Evolutionary conservation across 306 rosid genomes (phyloP).

Genomic region (Vachellia collinsii): DNA sequence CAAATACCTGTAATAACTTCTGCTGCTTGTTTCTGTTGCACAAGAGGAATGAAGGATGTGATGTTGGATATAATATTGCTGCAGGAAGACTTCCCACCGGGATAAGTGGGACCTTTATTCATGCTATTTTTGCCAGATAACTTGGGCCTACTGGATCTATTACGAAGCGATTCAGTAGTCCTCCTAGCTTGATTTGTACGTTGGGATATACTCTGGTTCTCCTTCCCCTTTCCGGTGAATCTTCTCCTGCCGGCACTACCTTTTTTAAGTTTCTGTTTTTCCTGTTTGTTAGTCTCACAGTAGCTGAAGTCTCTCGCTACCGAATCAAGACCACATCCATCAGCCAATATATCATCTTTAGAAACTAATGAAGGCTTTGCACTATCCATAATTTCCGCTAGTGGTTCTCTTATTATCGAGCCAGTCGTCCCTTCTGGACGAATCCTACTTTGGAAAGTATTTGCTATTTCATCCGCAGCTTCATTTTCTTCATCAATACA

Average conservation of each 20-base stretch:
- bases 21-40: constrained; percentile 89
- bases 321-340: constrained; percentile 57
- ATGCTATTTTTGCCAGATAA: constrained; percentile 60
- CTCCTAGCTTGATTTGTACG: constrained; percentile 59
- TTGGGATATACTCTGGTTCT: constrained; percentile 49
- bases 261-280: constrained; percentile 51
- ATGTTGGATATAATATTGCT: constrained; percentile 74
- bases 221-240: constrained; percentile 55
- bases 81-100: constrained; percentile 51
- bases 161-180: constrained; percentile 50
- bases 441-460: constrained; percentile 46
- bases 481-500: constrained; percentile 89
- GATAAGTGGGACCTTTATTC: constrained; percentile 49
- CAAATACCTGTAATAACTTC: constrained; percentile 69
- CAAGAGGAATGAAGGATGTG: constrained; percentile 90
- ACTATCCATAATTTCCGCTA: constrained; percentile 55
- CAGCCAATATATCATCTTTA: constrained; percentile 49
- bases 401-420: constrained; percentile 60
- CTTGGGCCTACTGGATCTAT: constrained; percentile 56
- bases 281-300: constrained; percentile 52
- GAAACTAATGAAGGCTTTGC: constrained; percentile 52
- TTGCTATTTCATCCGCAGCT: constrained; percentile 64
- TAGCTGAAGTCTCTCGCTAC: constrained; percentile 53
- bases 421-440: constrained; percentile 38
- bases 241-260: constrained; percentile 44